Evolutionary conservation across 83 land plant species (phyloP).

Genomic region (Thuja plicata): DNA sequence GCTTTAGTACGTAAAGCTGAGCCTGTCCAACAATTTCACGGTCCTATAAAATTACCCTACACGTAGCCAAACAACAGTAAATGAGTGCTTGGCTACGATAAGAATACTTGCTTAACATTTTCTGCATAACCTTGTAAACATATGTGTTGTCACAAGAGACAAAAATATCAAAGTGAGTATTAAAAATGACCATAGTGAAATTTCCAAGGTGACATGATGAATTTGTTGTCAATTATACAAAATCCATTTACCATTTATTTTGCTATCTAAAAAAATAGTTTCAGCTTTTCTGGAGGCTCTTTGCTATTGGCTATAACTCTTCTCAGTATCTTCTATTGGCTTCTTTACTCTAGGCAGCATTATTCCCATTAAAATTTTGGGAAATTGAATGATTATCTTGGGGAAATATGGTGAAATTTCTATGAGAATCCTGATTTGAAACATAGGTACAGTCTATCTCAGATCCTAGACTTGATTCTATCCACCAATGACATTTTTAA

Average conservation of each 20-base stretch:
- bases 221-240: neutral
- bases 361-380: neutral
- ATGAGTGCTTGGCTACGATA: neutral
- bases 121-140: neutral
- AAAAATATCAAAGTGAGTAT: neutral
- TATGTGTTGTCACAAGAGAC: neutral
- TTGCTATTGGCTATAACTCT: neutral
- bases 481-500: neutral
- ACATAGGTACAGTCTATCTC: neutral
- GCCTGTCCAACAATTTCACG: constrained; percentile 85
- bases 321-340: neutral
- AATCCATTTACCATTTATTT: neutral
- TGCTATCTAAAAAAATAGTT: neutral
- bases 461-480: neutral
- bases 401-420: neutral
- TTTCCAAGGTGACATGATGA: neutral
- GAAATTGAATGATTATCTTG: neutral
- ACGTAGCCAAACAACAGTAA: constrained; percentile 17
- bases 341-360: neutral
- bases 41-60: constrained; percentile 92
- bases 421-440: neutral
- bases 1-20: constrained; percentile 92
- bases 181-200: neutral
- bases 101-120: neutral
- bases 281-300: neutral